A percentile compares a stretch with the other conserved stretches of the same genome.
Evolutionary conservation across 2,329 filamentous ascomycete species (phyloP).

Genomic region (Trichoderma sp.): DNA sequence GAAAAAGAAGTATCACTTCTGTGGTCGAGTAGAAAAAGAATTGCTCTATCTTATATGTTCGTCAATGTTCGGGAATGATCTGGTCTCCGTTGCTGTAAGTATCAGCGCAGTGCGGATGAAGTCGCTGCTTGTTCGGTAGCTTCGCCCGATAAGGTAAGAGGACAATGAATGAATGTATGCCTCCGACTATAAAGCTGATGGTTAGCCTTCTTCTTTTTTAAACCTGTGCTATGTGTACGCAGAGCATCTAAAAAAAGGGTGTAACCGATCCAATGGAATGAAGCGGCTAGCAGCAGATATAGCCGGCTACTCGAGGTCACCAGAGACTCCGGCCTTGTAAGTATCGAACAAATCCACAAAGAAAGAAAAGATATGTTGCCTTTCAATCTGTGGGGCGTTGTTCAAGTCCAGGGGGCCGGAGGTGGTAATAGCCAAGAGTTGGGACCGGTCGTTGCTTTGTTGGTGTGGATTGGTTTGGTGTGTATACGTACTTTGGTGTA

Average conservation of each 20-base stretch:
- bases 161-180: slow-evolving; percentile 3
- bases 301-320: slow-evolving; percentile 6
- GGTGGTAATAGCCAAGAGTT: background rate
- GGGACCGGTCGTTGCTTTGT: slow-evolving; percentile 17
- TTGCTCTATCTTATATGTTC: slow-evolving; percentile 9
- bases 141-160: slow-evolving; percentile 2
- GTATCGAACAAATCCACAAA: slow-evolving; percentile 16
- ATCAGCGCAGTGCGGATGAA: slow-evolving; percentile 1
- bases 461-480: background rate
- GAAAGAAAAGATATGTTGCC: background rate
- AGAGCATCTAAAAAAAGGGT: background rate
- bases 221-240: slow-evolving; percentile 7
- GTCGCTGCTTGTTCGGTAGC: slow-evolving; percentile 9
- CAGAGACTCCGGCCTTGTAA: slow-evolving; percentile 7
- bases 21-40: background rate
- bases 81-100: background rate
- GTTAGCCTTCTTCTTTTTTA: slow-evolving; percentile 6
- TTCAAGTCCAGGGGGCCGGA: slow-evolving; percentile 18
- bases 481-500: slow-evolving; percentile 20
- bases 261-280: slow-evolving; percentile 19
- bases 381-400: slow-evolving; percentile 12
- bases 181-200: slow-evolving; percentile 16
- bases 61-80: background rate
- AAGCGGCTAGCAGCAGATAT: slow-evolving; percentile 14
- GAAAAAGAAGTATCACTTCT: background rate